Evolutionary conservation across 768 basidiomycete species (phyloP), one percentile per base, ranked within the genome.

Genomic region (Phylloporus rhodoxanthus): DNA sequence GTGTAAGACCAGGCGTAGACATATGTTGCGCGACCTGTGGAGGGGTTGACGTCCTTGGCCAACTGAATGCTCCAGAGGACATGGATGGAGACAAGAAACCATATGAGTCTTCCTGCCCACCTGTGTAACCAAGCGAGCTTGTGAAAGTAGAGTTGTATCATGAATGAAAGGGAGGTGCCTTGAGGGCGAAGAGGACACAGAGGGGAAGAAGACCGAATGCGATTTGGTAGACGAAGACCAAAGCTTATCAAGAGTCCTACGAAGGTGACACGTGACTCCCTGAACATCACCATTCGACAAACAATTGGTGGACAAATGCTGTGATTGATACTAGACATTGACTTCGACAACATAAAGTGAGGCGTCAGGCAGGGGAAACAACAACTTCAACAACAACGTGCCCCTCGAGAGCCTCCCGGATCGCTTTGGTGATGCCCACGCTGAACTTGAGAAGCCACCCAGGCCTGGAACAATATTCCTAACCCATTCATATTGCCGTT

Each of bases 11-110:
- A 85, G 17, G 81, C 78, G 51, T 79, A 75, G 37, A 70, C 53
- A 62, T 74, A 77, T 20, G 72, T 77, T 14, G 68, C 45, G 47
- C 68, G 73, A 50, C 69, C 72, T 8, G 72, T 75, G 33, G 54
- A 68, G 13, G 59, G 56, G 20, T 77, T 70, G 51, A 64, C 68
- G 51, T 89, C 85, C 13, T 63, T 68, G 36, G 66, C 62, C 37
- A 90, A 70, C 60, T 89, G 83, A 6, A 84, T 73, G 49, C 79
- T 81, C 88, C 87, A 91, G 1, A 84, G 67, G 2, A 83, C 79
- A 62, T 91, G 87, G 3, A 80, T 55, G 3, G 75, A 63, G 7
- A 78, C 75, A 46, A 85, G 63, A 41, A 80, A 62, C 81, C 84
- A 91, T 19, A 88, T 75, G 37, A 89, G 67, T 45, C 86, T 72